These are phyloP conservation scores for Nepenthes mirabilis DNA, from an alignment of 148 eudicot genomes.

Conservation along the genomic window DNA sequence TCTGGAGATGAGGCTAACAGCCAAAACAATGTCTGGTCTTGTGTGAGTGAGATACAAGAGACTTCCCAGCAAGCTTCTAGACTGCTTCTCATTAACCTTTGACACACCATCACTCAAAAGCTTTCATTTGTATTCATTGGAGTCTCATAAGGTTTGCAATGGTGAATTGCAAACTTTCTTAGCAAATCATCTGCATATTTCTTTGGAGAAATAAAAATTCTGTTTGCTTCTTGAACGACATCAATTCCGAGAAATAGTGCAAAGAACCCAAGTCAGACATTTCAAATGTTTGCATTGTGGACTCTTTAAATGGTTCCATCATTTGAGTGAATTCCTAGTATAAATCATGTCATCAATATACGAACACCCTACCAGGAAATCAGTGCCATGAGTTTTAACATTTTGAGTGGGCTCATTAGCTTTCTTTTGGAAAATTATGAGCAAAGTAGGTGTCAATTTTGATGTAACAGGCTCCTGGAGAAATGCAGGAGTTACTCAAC, in stretches of 20 bases:
- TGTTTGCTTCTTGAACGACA: constrained; percentile 5
- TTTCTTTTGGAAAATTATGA: too few relatives aligned
- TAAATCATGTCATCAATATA: constrained; percentile 10
- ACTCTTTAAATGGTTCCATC: constrained; percentile 5
- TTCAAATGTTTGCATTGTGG: constrained; percentile 7
- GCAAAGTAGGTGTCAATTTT: too few relatives aligned
- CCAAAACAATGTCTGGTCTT: not conserved
- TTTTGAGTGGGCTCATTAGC: too few relatives aligned
- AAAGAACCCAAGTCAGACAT: constrained; percentile 6
- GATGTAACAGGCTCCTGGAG: too few relatives aligned
- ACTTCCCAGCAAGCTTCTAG: constrained; percentile 10
- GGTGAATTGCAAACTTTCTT: not conserved
- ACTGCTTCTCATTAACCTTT: constrained; percentile 7
- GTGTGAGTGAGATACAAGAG: constrained; percentile 10
- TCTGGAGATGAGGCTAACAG: not conserved
- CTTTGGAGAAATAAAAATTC: constrained; percentile 7
- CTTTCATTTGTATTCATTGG: constrained; percentile 10
- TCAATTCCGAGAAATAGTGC: constrained; percentile 13
- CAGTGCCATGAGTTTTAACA: too few relatives aligned
- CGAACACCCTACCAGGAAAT: too few relatives aligned
- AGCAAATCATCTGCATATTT: constrained; percentile 8
- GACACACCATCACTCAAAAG: not conserved
- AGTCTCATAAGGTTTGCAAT: constrained; percentile 5
- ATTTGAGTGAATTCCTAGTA: not conserved
- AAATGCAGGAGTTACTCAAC: too few relatives aligned